Base-by-base conservation (phyloP, 805 yeast species). In the Teunomyces barrocoloradensis region DNA sequence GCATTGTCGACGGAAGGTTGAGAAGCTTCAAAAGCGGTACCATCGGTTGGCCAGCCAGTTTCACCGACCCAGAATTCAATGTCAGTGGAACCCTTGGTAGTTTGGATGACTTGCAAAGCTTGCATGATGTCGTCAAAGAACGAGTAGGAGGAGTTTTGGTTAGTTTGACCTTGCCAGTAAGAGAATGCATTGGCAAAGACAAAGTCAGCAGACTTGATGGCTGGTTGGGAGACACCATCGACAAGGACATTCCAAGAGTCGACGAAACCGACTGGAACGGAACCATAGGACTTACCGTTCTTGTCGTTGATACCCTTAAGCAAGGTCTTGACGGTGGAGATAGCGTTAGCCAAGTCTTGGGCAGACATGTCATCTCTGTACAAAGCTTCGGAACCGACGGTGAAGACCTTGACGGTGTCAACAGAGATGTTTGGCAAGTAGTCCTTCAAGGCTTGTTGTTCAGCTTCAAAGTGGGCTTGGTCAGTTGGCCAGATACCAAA, bases 51-150 rank as follows among this genome's bases (percentile, higher is more conserved):
- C 96, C 97, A 90, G 59, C 97, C 97, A 55, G 97, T 90, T 77
- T 91, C 97, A 69, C 97, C 97, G 61, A 90, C 94, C 90, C 92
- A 91, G 78, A 91, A 89, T 48, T 82, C 78, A 60, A 92, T 79
- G 70, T 89, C 91, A 49, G 92, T 84, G 51, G 86, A 72, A 53
- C 96, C 97, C 78, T 92, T 91, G 59, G 80, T 69, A 57, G 89
- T 75, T 79, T 92, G 97, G 61, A 92, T 82, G 52, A 78, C 75
- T 76, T 89, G 96, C 68, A 92, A 75, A 56, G 97, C 97, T 79
- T 92, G 97, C 96, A 91, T 90, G 69, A 92, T 89, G 69, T 92
- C 97, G 67, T 91, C 97, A 57, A 89, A 81, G 85, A 91, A 92
- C 2, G 97, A 89, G 79, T 81, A 88, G 13, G 96, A 82, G 23